Evolutionary conservation across 2,329 filamentous ascomycete species (phyloP), one percentile per base, ranked within the genome.

Genomic region (Lojkania enalia): DNA sequence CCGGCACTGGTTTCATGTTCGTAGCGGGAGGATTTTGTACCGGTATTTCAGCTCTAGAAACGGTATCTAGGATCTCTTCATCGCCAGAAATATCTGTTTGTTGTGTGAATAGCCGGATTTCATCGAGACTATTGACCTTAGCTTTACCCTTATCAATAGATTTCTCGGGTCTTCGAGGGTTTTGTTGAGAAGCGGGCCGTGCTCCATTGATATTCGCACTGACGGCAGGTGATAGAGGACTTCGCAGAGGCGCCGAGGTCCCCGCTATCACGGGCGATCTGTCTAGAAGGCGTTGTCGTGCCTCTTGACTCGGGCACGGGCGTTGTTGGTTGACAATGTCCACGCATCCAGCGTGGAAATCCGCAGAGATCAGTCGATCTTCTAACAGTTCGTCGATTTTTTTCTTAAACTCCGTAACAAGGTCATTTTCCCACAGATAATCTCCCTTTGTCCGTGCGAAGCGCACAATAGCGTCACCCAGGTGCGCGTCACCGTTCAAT

Each of bases 401-500:
- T 14, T 48, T 47, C 3, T 52, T 39, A 30, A 71, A 70, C 16
- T 64, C 60, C 2, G 46, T 21, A 11, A 46, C 46, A 31, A 69
- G 54, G 0, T 46, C 39, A 3, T 57, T 51, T 16, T 60, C 35
- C 27, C 44, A 44, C 14, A 72, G 44, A 45, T 54, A 51, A 0
- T 29, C 31, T 9, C 44, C 43, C 16, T 65, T 49, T 21, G 53
- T 49, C n/a, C 59, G 54, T 3, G 57, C 52, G 30, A 77, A 76
- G 1, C 74, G 64, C 5, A 75, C 52, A 0, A 75, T 27, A 2
- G 68, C 64, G 20, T 73, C 71, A 18, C 66, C 57, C 0, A 64
- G 46, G 27, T 71, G 61, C 4, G 59, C 29, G 18, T 71, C 65
- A 3, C 60, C 63, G 1, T 60, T 54, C 3, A 71, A 42, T 19